A percentile compares a stretch with the other conserved stretches of the same genome.
phyloP scores from a whole-genome alignment of 2,329 filamentous ascomycete species.

The Penicillium sp. region DNA sequence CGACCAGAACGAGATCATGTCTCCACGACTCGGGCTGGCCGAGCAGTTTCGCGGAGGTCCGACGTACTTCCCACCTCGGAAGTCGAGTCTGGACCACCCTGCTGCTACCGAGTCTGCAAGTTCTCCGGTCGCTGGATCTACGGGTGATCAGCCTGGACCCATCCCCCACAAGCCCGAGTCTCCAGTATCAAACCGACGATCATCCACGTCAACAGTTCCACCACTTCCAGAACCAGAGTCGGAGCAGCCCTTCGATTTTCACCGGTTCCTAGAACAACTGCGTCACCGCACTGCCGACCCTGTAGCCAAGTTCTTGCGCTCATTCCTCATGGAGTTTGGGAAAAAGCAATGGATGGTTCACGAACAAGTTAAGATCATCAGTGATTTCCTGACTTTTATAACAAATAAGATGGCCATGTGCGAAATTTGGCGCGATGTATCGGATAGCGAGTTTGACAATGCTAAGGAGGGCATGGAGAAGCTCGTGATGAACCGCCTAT shows the following conservation, averaged over 20 bases:
- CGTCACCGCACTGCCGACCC: conserved; percentile 97
- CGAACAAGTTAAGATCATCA: conserved; percentile 98
- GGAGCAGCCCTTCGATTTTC: conserved; percentile 90
- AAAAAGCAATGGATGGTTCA: conserved; percentile 99
- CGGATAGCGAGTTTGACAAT: conserved; percentile 97
- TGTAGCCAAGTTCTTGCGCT: conserved; percentile 91
- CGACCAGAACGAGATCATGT: conserved; percentile 84
- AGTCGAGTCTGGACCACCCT: conserved; percentile 80
- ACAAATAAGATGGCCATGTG: conserved; percentile 97
- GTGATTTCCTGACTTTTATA: conserved; percentile 94
- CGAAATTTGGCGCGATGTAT: conserved; percentile 94
- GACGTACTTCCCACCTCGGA: conserved; percentile 73
- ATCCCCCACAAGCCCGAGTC: conserved; percentile 26
- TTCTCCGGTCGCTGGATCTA: conserved; percentile 18
- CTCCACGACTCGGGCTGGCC: conserved; percentile 79
- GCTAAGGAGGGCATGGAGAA: conserved; percentile 99
- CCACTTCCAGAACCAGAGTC: conserved; percentile 80
- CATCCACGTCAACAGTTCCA: conserved; percentile 47
- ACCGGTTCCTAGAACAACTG: conserved; percentile 92
- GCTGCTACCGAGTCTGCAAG: conserved; percentile 43
- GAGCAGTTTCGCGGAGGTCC: conserved; percentile 71
- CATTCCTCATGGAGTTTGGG: conserved; percentile 89
- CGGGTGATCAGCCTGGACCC: conserved; percentile 26
- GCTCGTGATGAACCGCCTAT: conserved; percentile 96
- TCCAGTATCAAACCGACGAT: conserved; percentile 30